Evolutionary conservation across 169 alveolate genomes (phyloP).

Genomic region (Plasmodium yoelii): DNA sequence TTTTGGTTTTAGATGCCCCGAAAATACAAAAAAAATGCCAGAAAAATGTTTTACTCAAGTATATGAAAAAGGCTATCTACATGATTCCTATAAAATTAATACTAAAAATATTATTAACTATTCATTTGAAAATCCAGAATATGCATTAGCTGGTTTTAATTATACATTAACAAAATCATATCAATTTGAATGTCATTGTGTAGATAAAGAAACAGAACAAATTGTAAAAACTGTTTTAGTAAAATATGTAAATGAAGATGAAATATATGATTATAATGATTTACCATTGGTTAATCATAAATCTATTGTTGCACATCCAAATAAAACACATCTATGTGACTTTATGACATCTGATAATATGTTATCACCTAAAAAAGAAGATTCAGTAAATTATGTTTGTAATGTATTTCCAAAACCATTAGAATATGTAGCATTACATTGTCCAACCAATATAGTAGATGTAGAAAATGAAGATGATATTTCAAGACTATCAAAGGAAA

Average conservation of each 20-base stretch:
- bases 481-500: conserved; percentile 3
- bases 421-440: conserved; percentile 47
- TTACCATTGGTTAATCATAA: neutral
- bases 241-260: conserved; percentile 43
- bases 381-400: conserved; percentile 33
- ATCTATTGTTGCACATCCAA: conserved; percentile 13
- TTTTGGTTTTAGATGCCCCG: conserved; percentile 62
- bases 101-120: conserved; percentile 18
- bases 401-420: conserved; percentile 46
- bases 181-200: conserved; percentile 46
- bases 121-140: conserved; percentile 3
- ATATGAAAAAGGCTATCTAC: conserved; percentile 3
- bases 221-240: conserved; percentile 36
- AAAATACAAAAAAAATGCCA: conserved; percentile 28
- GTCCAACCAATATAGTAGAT: conserved; percentile 43
- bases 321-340: conserved; percentile 54
- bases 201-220: neutral
- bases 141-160: conserved; percentile 48
- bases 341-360: neutral
- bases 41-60: conserved; percentile 27
- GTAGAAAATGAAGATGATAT: conserved; percentile 37
- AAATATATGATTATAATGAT: conserved; percentile 48
- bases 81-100: neutral
- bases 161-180: conserved; percentile 10
- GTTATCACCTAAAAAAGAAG: conserved; percentile 18